These are phyloP conservation scores for Typha latifolia DNA, from an alignment of 176 grass and related monocot species.

Conservation along the genomic window DNA sequence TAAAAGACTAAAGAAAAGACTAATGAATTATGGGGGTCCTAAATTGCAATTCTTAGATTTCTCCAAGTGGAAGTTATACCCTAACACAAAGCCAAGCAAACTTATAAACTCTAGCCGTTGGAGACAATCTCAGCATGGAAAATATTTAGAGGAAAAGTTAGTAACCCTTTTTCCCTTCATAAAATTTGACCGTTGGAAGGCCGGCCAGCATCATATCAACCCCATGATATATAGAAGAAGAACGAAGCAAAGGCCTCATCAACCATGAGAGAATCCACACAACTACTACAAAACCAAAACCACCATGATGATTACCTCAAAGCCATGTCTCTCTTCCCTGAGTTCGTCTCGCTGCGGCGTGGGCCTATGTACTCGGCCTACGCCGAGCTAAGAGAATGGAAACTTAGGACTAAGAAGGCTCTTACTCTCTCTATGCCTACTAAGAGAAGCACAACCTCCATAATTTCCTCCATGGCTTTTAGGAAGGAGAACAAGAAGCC, in stretches of 20 bases:
- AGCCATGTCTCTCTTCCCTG: not conserved
- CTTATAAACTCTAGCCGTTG: too few species aligned
- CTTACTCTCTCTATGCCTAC: not conserved
- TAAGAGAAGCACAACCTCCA: not conserved
- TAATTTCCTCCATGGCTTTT: slow-evolving; percentile 3
- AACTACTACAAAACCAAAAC: not conserved
- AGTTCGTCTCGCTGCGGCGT: not conserved
- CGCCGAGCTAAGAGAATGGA: slow-evolving; percentile 14
- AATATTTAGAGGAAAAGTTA: too few species aligned
- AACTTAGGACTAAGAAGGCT: not conserved
- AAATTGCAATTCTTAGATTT: too few species aligned
- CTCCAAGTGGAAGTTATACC: too few species aligned
- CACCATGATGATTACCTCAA: not conserved
- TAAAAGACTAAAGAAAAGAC: too few species aligned
- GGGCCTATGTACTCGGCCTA: slow-evolving; percentile 15
- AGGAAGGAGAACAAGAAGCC: slow-evolving; percentile 23
- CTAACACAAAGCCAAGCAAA: too few species aligned
- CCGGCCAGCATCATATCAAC: not conserved
- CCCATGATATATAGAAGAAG: too few species aligned
- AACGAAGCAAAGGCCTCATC: too few species aligned
- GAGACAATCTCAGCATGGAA: too few species aligned
- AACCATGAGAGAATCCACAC: not conserved
- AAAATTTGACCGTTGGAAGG: slow-evolving; percentile 3
- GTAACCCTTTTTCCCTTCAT: too few species aligned
- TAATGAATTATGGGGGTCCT: too few species aligned